A percentile compares a stretch with the other conserved stretches of the same genome.
phyloP scores from a whole-genome alignment of 73 alveolate species.

The Paramecium bursaria region DNA sequence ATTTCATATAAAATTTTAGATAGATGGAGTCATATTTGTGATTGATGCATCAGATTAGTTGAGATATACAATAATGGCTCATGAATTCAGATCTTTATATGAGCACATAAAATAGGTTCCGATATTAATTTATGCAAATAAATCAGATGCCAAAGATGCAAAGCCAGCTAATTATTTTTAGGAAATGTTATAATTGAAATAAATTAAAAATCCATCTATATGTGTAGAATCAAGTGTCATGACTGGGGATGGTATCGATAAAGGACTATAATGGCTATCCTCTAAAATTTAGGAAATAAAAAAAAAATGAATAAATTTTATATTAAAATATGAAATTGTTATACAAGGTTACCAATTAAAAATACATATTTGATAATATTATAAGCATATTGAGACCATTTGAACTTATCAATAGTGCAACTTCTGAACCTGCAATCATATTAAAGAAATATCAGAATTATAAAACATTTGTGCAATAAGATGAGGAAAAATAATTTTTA shows the following conservation, averaged over 20 bases:
- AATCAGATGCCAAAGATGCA: slow-evolving; percentile 32
- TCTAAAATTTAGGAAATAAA: neutral
- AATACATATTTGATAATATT: slow-evolving; percentile 41
- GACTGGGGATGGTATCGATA: slow-evolving; percentile 52
- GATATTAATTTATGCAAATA: slow-evolving; percentile 15
- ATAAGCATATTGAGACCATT: slow-evolving; percentile 45
- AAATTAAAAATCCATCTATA: slow-evolving; percentile 13
- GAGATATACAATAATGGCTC: slow-evolving; percentile 73
- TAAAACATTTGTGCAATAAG: no score
- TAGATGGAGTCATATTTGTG: slow-evolving; percentile 79
- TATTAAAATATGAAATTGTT: no score
- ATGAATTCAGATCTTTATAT: slow-evolving; percentile 74
- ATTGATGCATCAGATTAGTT: slow-evolving; percentile 81
- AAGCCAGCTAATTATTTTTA: slow-evolving; percentile 10
- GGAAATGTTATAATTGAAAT: slow-evolving; percentile 1
- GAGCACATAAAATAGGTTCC: slow-evolving; percentile 56
- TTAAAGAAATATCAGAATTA: slow-evolving; percentile 16
- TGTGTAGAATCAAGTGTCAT: slow-evolving; percentile 28
- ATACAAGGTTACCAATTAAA: no score
- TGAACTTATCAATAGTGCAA: slow-evolving; percentile 6
- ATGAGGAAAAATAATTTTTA: no score
- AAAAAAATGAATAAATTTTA: slow-evolving; percentile 41
- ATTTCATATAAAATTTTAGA: neutral
- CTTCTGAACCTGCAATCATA: slow-evolving; percentile 7
- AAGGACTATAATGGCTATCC: slow-evolving; percentile 42